Evolutionary conservation across 129 eudicot species (phyloP).

Genomic region (Glebionis coronaria): DNA sequence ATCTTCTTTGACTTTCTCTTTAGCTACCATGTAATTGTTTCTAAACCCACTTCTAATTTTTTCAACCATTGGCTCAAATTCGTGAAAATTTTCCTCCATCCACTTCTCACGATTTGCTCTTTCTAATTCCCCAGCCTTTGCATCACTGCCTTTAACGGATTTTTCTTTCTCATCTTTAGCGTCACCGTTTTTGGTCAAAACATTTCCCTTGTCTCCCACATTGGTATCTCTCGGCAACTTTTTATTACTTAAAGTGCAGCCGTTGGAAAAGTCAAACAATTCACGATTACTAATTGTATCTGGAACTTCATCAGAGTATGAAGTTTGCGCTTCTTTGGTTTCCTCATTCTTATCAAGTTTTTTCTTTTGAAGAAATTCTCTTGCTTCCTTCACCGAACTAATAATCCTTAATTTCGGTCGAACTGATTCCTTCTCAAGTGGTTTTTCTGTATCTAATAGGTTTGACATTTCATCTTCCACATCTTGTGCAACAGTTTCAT

Average conservation of each 20-base stretch:
- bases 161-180: slow-evolving; percentile 21
- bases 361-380: slow-evolving; percentile 62
- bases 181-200: slow-evolving; percentile 23
- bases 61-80: slow-evolving; percentile 72
- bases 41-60: slow-evolving; percentile 74
- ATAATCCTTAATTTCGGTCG: slow-evolving; percentile 47
- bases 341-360: slow-evolving; percentile 38
- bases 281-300: slow-evolving; percentile 19
- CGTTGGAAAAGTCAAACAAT: slow-evolving; percentile 4
- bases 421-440: slow-evolving; percentile 27
- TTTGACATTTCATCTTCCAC: slow-evolving; percentile 10
- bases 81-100: slow-evolving; percentile 80
- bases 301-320: slow-evolving; percentile 18
- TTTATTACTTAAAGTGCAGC: background rate
- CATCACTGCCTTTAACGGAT: slow-evolving; percentile 18
- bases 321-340: slow-evolving; percentile 21
- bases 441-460: slow-evolving; percentile 13
- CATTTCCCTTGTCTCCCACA: slow-evolving; percentile 10
- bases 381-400: slow-evolving; percentile 80
- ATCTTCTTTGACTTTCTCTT: slow-evolving; percentile 57
- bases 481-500: slow-evolving; percentile 15
- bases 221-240: slow-evolving; percentile 10
- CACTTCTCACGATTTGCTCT: slow-evolving; percentile 50
- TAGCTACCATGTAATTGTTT: slow-evolving; percentile 68
- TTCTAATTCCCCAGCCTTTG: slow-evolving; percentile 27